Evolutionary conservation across 2,329 filamentous ascomycete genomes (phyloP), one percentile per base, ranked within the genome.

Genomic region (Pleomassaria siparia): DNA sequence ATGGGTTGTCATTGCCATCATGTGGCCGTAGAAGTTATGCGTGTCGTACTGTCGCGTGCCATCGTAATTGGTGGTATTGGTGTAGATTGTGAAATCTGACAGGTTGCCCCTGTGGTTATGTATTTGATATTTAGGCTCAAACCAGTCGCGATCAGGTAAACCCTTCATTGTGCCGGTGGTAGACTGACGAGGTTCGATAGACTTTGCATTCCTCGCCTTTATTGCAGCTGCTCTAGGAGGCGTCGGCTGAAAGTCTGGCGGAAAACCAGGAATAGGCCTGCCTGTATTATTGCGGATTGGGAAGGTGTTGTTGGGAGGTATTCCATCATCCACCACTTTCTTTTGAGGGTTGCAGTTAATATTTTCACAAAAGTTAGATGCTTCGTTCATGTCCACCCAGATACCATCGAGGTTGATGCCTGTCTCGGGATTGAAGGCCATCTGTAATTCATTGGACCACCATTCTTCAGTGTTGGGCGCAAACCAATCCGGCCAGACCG

Each of bases 401-500:
- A 92, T 74, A 1, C 81, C 88, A 51, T 92, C 88, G 40, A 92
- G 86, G 54, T 91, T 82, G 13, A 92, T 77, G 24, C 88, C 88
- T 2, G 72, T 77, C 0, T 83, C 74, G 0, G 79, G 69, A 50
- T 78, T 69, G 71, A 91, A 91, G 72, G 89, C 89, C 1, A 62
- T 66, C 0, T 63, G 67, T 56, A 92, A 86, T 62, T 91, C 80
- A 4, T 77, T 75, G 54, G 83, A 83, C 88, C 88, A 92, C 68
- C 84, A 94, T 1, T 71, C 60, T 40, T 83, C 78, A 1, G 83
- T 81, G 43, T 82, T 82, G 7, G 79, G 76, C 15, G 83, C 74
- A 62, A 91, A 90, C 88, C 88, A 92, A 65, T 92, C 89, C 0
- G 86, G 86, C 69, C 85, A 90, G 10, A 80, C 85, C 0, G 85